Conservation (phyloP, 2,329 filamentous ascomycete genomes). For the Penicillium sp. region DNA sequence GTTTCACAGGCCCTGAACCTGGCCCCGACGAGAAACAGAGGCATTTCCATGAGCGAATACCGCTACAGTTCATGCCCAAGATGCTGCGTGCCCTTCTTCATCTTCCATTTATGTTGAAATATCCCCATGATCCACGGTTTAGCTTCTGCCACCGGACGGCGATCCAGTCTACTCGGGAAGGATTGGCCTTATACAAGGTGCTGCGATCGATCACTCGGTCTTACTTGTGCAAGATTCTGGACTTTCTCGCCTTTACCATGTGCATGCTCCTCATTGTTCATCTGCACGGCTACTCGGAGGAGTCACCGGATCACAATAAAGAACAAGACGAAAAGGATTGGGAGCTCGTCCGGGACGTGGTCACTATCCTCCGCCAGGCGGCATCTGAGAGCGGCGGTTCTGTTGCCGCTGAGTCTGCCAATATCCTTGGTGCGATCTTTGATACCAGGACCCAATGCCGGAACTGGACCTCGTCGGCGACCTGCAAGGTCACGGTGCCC, state of each 20-base stretch:
- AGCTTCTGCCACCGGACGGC: constrained; percentile 38
- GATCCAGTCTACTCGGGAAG: constrained; percentile 41
- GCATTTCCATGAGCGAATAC: constrained; percentile 30
- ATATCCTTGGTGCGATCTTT: constrained; percentile 39
- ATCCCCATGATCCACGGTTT: constrained; percentile 34
- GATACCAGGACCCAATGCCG: constrained; percentile 11
- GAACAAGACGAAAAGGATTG: constrained; percentile 37
- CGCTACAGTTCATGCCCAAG: constrained; percentile 40
- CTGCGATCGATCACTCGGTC: constrained; percentile 31
- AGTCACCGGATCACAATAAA: constrained; percentile 16
- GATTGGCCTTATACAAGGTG: constrained; percentile 37
- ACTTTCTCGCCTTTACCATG: constrained; percentile 47
- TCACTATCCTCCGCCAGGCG: constrained; percentile 31
- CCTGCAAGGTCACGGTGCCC: constrained; percentile 42
- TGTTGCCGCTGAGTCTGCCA: constrained; percentile 42
- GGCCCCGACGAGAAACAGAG: constrained; percentile 20
- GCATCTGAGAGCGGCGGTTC: constrained; percentile 35
- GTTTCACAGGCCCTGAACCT: constrained; percentile 28
- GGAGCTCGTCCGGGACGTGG: constrained; percentile 31
- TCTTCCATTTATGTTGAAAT: constrained; percentile 45
- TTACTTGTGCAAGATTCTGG: constrained; percentile 45
- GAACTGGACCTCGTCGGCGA: constrained; percentile 14
- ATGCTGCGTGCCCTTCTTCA: constrained; percentile 41
- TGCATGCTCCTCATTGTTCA: constrained; percentile 45
- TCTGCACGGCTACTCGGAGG: constrained; percentile 36